Evolutionary conservation across 306 rosid genomes (phyloP).

Genomic region (Vachellia pachyceras): DNA sequence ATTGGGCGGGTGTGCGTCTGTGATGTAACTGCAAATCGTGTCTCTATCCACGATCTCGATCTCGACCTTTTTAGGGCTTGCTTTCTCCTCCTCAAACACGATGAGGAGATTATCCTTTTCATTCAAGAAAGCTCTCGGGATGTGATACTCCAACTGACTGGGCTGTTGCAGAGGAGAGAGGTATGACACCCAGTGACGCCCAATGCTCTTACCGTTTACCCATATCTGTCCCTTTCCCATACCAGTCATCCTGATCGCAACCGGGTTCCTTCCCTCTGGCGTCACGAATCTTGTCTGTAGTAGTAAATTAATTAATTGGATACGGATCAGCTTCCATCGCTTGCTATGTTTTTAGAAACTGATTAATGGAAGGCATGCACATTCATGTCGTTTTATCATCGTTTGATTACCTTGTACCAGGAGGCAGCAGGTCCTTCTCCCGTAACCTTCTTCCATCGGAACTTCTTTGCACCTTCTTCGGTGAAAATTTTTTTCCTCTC

Average conservation of each 20-base stretch:
- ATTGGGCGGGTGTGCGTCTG: constrained; percentile 57
- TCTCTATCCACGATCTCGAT: constrained; percentile 67
- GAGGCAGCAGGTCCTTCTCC: constrained; percentile 49
- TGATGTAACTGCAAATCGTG: constrained; percentile 62
- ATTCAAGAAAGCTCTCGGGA: constrained; percentile 72
- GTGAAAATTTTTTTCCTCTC: constrained; percentile 50
- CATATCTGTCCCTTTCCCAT: constrained; percentile 89
- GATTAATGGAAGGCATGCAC: too few relatives aligned
- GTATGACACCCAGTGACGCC: constrained; percentile 81
- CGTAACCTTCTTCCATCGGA: constrained; percentile 46
- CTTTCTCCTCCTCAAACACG: constrained; percentile 69
- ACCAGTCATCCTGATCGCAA: constrained; percentile 74
- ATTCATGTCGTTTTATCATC: neutral
- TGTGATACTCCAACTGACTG: constrained; percentile 80
- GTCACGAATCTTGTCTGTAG: constrained; percentile 63
- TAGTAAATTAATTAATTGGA: neutral
- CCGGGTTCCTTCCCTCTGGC: constrained; percentile 76
- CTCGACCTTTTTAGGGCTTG: constrained; percentile 54
- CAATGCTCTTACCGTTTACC: constrained; percentile 79
- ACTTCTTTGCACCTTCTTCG: constrained; percentile 51
- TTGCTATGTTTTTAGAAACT: neutral
- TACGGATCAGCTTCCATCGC: neutral
- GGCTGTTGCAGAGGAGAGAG: constrained; percentile 64
- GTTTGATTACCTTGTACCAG: constrained; percentile 74
- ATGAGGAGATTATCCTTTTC: constrained; percentile 62